Percentiles rank a stretch among this genome's conserved stretches.
Evolutionary conservation across 2,329 filamentous ascomycete genomes (phyloP).

Genomic region (Diaporthe vexans): DNA sequence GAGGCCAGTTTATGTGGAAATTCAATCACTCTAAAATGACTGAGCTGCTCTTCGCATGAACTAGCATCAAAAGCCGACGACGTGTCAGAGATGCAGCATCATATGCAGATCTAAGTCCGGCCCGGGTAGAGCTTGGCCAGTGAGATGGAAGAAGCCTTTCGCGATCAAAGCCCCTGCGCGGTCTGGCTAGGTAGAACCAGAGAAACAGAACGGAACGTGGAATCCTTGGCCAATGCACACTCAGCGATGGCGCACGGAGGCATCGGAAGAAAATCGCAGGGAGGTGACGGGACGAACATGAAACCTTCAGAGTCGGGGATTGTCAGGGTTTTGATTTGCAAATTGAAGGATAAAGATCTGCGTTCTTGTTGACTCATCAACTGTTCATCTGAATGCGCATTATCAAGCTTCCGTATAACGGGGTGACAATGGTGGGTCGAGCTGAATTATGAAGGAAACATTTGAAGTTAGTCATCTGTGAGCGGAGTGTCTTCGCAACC

Average conservation of each 20-base stretch:
- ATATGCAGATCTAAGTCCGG: conserved; percentile 22
- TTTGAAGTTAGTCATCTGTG: neutral
- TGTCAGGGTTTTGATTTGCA: neutral
- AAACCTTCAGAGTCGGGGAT: conserved; percentile 25
- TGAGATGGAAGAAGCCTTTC: neutral
- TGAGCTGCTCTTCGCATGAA: neutral
- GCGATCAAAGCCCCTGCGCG: neutral
- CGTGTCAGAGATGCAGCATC: conserved; percentile 23
- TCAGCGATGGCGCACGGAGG: neutral
- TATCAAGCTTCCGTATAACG: neutral
- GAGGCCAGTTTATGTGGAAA: neutral
- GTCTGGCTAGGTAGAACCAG: neutral
- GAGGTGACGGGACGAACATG: conserved; percentile 24
- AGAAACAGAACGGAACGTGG: neutral
- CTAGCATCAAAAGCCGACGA: neutral
- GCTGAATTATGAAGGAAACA: neutral
- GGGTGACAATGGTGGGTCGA: neutral
- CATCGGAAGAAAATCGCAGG: conserved; percentile 8
- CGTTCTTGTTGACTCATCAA: neutral
- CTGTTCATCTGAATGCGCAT: neutral
- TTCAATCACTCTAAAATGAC: neutral
- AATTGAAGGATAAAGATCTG: neutral
- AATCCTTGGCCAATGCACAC: conserved; percentile 17
- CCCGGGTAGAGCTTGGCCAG: conserved; percentile 9
- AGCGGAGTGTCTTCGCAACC: neutral